Conservation (phyloP, 2,329 filamentous ascomycete species). For the Sordariomycetes sp. region DNA sequence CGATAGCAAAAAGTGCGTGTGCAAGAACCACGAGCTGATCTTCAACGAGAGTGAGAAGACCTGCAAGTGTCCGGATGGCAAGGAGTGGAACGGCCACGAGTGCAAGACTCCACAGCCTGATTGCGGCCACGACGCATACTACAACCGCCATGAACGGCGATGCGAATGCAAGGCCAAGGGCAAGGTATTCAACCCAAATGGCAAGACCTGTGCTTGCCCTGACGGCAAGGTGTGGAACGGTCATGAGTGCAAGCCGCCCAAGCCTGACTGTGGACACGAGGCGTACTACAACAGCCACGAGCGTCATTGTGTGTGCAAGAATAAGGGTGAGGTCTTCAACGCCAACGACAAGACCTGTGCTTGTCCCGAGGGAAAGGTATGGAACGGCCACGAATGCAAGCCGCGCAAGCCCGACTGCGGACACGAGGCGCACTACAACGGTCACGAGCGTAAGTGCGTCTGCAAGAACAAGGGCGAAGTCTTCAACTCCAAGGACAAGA, state of each 20-base stretch:
- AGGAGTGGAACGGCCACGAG: neutral
- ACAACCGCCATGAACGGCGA: neutral
- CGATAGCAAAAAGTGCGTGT: neutral
- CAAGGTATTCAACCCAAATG: neutral
- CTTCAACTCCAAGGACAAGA: neutral
- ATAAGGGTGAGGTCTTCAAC: neutral
- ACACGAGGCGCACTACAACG: neutral
- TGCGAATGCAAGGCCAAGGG: neutral
- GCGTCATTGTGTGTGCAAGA: neutral
- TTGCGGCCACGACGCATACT: neutral
- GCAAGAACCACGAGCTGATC: neutral
- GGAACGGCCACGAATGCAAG: neutral
- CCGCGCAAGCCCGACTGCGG: neutral
- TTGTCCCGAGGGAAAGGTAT: neutral
- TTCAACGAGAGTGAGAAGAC: neutral
- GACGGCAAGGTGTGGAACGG: neutral
- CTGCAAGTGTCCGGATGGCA: neutral
- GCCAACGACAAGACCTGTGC: neutral
- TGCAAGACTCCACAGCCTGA: no score
- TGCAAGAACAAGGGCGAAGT: neutral
- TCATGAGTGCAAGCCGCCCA: neutral
- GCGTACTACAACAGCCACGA: neutral
- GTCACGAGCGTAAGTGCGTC: neutral
- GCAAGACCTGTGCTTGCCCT: neutral
- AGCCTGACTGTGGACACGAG: neutral